Percentiles rank a stretch among this genome's conserved stretches.
phyloP scores from a whole-genome alignment of 2,329 filamentous ascomycete genomes.

The Talaromyces piceae region DNA sequence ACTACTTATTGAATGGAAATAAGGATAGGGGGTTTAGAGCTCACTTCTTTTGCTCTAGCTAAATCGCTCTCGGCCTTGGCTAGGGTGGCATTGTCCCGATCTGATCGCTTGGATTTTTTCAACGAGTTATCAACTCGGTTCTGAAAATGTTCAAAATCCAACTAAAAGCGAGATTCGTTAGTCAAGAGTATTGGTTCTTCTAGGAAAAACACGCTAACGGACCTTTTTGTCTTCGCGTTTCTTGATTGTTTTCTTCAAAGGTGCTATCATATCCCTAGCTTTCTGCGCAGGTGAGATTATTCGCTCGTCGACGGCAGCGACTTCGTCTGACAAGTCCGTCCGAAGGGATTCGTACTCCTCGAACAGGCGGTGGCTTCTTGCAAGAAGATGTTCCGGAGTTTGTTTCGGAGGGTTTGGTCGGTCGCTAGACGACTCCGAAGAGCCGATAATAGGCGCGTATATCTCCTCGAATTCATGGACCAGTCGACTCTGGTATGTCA shows the following conservation, averaged over 20 bases:
- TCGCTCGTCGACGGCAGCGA: constrained; percentile 61
- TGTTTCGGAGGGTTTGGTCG: constrained; percentile 44
- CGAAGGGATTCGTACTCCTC: constrained; percentile 64
- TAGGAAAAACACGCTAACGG: background rate
- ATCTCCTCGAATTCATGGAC: constrained; percentile 62
- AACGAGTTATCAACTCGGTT: constrained; percentile 61
- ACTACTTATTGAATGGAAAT: too few species aligned
- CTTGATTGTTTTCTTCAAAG: constrained; percentile 75
- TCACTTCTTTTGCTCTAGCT: constrained; percentile 55
- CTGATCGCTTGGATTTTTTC: constrained; percentile 61
- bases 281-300: constrained; percentile 63
- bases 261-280: constrained; percentile 60
- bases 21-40: constrained; percentile 11
- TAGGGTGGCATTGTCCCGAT: constrained; percentile 65
- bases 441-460: constrained; percentile 68
- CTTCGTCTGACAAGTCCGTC: constrained; percentile 62
- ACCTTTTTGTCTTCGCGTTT: constrained; percentile 73
- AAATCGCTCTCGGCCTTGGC: constrained; percentile 66
- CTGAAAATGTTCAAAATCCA: constrained; percentile 74
- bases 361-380: constrained; percentile 58
- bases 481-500: constrained; percentile 60
- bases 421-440: constrained; percentile 50
- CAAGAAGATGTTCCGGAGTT: constrained; percentile 57
- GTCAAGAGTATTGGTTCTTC: background rate
- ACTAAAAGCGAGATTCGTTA: constrained; percentile 26